A percentile compares a stretch with the other conserved stretches of the same genome.
phyloP scores from a whole-genome alignment of 179 eudicot species.

The Actinidia arguta region DNA sequence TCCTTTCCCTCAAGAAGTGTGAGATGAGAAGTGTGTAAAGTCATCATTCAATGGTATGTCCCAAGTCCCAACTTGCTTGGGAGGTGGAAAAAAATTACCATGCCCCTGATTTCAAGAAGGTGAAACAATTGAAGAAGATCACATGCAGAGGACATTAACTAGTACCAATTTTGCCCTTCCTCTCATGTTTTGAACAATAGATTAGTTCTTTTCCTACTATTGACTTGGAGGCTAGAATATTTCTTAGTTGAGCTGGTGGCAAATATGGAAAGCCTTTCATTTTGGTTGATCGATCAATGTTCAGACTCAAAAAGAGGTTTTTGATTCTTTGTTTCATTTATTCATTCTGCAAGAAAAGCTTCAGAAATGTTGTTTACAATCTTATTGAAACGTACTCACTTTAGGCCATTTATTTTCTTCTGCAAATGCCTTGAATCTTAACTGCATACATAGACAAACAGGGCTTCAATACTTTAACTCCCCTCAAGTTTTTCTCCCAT shows the following conservation, averaged over 20 bases:
- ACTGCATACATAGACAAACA: too few relatives aligned
- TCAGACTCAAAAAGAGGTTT: too few relatives aligned
- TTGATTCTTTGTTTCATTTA: background rate
- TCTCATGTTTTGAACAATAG: constrained; percentile 10
- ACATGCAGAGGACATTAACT: constrained; percentile 30
- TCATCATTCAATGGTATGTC: constrained; percentile 97
- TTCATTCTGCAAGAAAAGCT: background rate
- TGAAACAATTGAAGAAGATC: constrained; percentile 69
- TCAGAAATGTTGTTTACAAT: background rate
- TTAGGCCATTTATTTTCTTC: background rate
- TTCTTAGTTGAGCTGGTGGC: background rate
- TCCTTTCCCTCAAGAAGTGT: constrained; percentile 94
- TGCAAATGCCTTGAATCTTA: too few relatives aligned
- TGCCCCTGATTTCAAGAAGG: constrained; percentile 61
- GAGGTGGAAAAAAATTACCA: constrained; percentile 87
- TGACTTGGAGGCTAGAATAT: constrained; percentile 1
- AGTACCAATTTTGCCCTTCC: constrained; percentile 1
- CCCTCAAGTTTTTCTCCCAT: too few relatives aligned
- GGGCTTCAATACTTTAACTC: too few relatives aligned
- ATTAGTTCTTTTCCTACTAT: background rate
- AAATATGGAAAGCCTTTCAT: background rate
- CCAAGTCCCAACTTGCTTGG: constrained; percentile 96
- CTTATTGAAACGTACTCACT: background rate
- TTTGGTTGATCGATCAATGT: background rate
- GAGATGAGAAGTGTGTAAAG: constrained; percentile 84